Conservation (phyloP, 2,329 filamentous ascomycete genomes). For the Pseudopithomyces chartarum region DNA sequence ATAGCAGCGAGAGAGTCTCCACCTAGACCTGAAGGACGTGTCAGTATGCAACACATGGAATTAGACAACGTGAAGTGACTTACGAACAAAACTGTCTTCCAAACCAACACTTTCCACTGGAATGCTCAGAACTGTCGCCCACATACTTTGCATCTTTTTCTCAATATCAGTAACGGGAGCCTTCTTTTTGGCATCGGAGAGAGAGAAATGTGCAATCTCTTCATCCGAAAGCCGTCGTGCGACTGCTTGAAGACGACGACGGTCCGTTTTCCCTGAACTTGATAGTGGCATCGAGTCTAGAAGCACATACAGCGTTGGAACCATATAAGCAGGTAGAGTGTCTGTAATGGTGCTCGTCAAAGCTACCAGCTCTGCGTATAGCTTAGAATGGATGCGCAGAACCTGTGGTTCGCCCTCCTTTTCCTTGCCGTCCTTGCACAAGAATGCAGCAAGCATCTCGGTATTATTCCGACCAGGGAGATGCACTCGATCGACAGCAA, state of each 20-base stretch:
- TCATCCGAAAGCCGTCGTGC: conserved; percentile 28
- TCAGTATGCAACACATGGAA: no score
- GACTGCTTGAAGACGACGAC: conserved; percentile 44
- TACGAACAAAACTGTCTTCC: conserved; percentile 41
- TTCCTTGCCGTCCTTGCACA: conserved; percentile 24
- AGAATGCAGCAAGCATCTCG: conserved; percentile 34
- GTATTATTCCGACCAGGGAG: conserved; percentile 25
- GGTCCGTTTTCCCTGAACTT: conserved; percentile 51
- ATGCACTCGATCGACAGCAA: conserved; percentile 49
- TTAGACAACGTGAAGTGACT: neutral
- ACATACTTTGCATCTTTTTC: conserved; percentile 33
- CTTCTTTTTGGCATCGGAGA: conserved; percentile 12
- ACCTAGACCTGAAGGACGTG: conserved; percentile 18
- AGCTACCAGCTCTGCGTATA: conserved; percentile 23
- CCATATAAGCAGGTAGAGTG: conserved; percentile 48
- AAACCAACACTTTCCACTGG: conserved; percentile 28
- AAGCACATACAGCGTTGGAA: conserved; percentile 51
- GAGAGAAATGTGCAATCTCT: neutral
- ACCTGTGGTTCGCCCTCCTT: conserved; percentile 30
- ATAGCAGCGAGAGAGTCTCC: conserved; percentile 43
- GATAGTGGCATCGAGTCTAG: conserved; percentile 48
- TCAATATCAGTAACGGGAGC: conserved; percentile 23
- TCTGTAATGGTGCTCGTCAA: conserved; percentile 31
- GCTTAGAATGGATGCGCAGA: conserved; percentile 21
- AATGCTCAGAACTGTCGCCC: conserved; percentile 34